Evolutionary conservation across 2,329 filamentous ascomycete species (phyloP).

Genomic region (Pyricularia pennisetigena): DNA sequence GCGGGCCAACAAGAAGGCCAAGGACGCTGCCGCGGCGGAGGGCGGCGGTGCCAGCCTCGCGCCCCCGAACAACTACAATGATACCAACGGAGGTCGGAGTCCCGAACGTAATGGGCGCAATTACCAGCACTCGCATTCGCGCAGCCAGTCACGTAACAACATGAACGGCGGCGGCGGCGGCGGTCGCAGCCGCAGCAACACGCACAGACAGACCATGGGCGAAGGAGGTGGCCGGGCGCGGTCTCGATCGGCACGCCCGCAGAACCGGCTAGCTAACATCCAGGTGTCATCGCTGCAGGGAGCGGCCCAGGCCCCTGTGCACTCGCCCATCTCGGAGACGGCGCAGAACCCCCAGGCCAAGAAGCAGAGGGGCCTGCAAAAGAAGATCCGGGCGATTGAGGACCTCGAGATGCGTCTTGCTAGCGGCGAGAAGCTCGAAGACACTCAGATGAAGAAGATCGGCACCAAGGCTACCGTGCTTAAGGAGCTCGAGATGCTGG

Average conservation of each 20-base stretch:
- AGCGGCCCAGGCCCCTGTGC: background rate
- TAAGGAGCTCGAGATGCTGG: conserved; percentile 65
- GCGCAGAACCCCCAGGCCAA: conserved; percentile 64
- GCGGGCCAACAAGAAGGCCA: conserved; percentile 80
- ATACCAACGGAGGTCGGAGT: conserved; percentile 45
- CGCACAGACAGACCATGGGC: conserved; percentile 20
- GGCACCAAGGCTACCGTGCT: conserved; percentile 75
- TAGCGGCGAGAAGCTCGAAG: conserved; percentile 90
- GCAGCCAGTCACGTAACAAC: conserved; percentile 43
- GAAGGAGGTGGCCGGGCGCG: conserved; percentile 6
- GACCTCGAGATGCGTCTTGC: conserved; percentile 96
- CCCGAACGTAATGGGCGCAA: conserved; percentile 49
- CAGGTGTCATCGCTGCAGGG: background rate
- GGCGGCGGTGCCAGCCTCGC: conserved; percentile 37
- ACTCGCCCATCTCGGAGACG: conserved; percentile 8
- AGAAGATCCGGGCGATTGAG: conserved; percentile 97
- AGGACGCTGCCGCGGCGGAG: conserved; percentile 57
- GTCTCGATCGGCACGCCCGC: conserved; percentile 19
- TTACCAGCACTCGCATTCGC: conserved; percentile 33
- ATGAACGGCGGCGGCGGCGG: conserved; percentile 32
- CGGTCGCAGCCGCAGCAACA: conserved; percentile 41
- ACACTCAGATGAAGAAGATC: conserved; percentile 98
- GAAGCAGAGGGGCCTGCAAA: conserved; percentile 86
- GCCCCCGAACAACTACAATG: conserved; percentile 31
- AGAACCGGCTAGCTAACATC: conserved; percentile 5